phyloP scores from a whole-genome alignment of 306 rosid genomes.

The Gleditsia sinensis region DNA sequence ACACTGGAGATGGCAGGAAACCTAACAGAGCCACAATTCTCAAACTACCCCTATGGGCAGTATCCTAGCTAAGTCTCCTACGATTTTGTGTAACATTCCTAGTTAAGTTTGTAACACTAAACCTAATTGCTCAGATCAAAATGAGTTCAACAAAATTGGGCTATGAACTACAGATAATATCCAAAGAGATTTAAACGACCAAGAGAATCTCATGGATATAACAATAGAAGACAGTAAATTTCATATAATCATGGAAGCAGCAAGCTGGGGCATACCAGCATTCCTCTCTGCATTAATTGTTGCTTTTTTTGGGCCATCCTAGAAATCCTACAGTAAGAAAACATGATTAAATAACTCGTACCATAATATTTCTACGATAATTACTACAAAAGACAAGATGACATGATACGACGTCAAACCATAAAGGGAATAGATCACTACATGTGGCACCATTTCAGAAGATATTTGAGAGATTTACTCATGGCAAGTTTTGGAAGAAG shows the following conservation, averaged over 20 bases:
- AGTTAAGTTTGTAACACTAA: not conserved
- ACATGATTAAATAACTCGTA: constrained; percentile 9
- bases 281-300: constrained; percentile 58
- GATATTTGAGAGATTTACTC: too few relatives aligned
- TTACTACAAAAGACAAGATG: constrained; percentile 17
- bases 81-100: not conserved
- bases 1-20: too few relatives aligned
- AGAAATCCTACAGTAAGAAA: constrained; percentile 50
- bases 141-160: not conserved
- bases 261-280: constrained; percentile 55
- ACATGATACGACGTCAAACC: too few relatives aligned
- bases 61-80: too few relatives aligned
- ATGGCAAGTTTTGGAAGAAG: too few relatives aligned
- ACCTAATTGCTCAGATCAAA: not conserved
- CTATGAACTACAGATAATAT: not conserved
- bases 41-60: too few relatives aligned
- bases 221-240: not conserved
- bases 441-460: too few relatives aligned
- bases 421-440: too few relatives aligned
- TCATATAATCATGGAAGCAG: constrained; percentile 27
- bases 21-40: too few relatives aligned
- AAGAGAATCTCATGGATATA: not conserved
- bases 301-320: constrained; percentile 65
- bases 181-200: not conserved
- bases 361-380: not conserved